Evolutionary conservation across 306 rosid genomes (phyloP), one percentile per base, ranked within the genome.

Genomic region (Alnus glutinosa): DNA sequence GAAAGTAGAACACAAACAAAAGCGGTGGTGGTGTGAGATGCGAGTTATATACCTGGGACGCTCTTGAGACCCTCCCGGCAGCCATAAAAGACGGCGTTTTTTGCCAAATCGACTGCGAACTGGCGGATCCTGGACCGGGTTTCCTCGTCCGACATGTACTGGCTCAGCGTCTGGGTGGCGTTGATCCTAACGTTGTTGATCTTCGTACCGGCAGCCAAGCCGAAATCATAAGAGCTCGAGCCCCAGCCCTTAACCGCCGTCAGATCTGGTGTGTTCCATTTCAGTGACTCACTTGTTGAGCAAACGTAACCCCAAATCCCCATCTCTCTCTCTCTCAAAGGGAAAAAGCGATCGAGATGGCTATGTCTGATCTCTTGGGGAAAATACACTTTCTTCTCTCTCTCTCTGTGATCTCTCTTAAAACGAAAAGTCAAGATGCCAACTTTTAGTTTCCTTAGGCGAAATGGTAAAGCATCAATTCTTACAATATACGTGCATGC

Each of bases 251-350:
- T 71, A 2, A 42, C 78, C 6, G 78, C 4, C 9, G 70, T 63
- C 30, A 32, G 55, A 82, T 72, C 54, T 0, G 81, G 82, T 19
- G 39, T 7, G 57, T 14, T 77, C 19, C 57, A 64, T 18, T 48
- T 82, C 7, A 73, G 15, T 14, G 75, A 78, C 9, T 57, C 76
- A 5, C 55, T 10, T 48, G 39, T 32, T 15, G 52, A 55, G 55
- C 44, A 52, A n/a, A 77, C 0, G 75, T 23, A 68, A 68, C 54
- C 80, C 80, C 75, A 39, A 4, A 19, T 3, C 11, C 75, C 81
- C 75, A 77, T 68, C 0, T 68, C 54, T 23, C 66, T 77, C 73
- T 51, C 63, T 28, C 9, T n/a, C n/a, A n/a, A n/a, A n/a, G n/a
- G n/a, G n/a, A n/a, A n/a, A n/a, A n/a, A n/a, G n/a, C n/a, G n/a